Conservation (phyloP, 805 yeast species). For the Candida silvicultrix region DNA sequence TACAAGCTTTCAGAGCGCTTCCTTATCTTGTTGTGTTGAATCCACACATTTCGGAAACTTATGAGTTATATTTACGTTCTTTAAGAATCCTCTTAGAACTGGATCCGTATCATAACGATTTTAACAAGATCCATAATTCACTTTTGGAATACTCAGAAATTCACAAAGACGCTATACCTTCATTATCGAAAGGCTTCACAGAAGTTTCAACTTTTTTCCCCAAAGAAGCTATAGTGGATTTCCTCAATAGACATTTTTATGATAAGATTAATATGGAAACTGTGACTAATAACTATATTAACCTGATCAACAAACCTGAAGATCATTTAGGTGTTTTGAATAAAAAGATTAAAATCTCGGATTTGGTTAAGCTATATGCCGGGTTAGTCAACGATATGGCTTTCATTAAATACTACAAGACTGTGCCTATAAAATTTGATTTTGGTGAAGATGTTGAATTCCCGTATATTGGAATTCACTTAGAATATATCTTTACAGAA, state of each 20-base stretch:
- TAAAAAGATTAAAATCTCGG: slow-evolving; percentile 55
- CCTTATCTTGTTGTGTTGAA: slow-evolving; percentile 84
- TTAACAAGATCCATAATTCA: slow-evolving; percentile 43
- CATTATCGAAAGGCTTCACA: slow-evolving; percentile 74
- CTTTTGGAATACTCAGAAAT: slow-evolving; percentile 57
- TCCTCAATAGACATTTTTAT: slow-evolving; percentile 68
- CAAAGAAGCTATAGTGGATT: slow-evolving; percentile 44
- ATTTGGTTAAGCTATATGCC: slow-evolving; percentile 56
- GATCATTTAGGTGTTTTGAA: slow-evolving; percentile 63
- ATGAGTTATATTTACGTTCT: slow-evolving; percentile 66
- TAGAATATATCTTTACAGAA: slow-evolving; percentile 86
- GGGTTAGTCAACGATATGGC: slow-evolving; percentile 80
- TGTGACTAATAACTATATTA: slow-evolving; percentile 79
- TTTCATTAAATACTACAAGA: slow-evolving; percentile 73
- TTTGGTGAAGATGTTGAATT: slow-evolving; percentile 50
- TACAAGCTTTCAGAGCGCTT: slow-evolving; percentile 61
- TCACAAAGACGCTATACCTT: slow-evolving; percentile 81
- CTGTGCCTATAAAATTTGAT: slow-evolving; percentile 55
- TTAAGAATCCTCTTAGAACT: slow-evolving; percentile 44
- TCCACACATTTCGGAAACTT: slow-evolving; percentile 77
- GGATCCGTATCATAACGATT: slow-evolving; percentile 42
- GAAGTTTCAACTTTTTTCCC: slow-evolving; percentile 50
- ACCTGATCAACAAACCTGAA: slow-evolving; percentile 43
- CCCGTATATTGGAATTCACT: slow-evolving; percentile 82
- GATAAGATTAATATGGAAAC: slow-evolving; percentile 86